phyloP scores from a whole-genome alignment of 805 yeast species.

The Saccharomycopsis malanga region DNA sequence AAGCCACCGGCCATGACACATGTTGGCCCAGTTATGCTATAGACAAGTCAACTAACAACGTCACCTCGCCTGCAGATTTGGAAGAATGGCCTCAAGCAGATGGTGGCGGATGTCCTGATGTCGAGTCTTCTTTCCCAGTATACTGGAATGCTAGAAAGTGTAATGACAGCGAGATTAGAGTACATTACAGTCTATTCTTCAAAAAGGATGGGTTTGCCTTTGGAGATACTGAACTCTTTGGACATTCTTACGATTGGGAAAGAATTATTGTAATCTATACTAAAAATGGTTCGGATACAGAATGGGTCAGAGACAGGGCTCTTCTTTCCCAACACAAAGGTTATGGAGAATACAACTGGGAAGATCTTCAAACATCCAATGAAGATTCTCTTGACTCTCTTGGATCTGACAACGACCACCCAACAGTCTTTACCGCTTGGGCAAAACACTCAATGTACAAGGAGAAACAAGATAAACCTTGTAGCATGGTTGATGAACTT shows the following conservation, averaged over 20 bases:
- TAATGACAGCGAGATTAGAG: slow-evolving; percentile 3
- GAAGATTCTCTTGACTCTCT: not conserved
- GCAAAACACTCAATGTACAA: slow-evolving; percentile 12
- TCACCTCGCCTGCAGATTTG: slow-evolving; percentile 1
- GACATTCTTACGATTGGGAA: slow-evolving; percentile 14
- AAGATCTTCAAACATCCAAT: slow-evolving; percentile 2
- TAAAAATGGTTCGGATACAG: not conserved
- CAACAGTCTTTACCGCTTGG: slow-evolving; percentile 7
- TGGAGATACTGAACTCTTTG: not conserved
- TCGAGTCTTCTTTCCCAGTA: not conserved
- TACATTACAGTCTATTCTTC: slow-evolving; percentile 6
- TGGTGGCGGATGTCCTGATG: slow-evolving; percentile 7
- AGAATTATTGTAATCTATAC: slow-evolving; percentile 7
- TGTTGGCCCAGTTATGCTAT: slow-evolving; percentile 10
- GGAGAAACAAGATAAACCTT: not conserved
- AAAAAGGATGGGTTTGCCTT: slow-evolving; percentile 14
- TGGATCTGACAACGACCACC: slow-evolving; percentile 2
- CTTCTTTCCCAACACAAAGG: slow-evolving; percentile 5
- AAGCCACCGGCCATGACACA: slow-evolving; percentile 4
- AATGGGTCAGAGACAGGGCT: not conserved
- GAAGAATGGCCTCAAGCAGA: slow-evolving; percentile 5
- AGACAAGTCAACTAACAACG: not conserved
- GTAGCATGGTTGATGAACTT: slow-evolving; percentile 2
- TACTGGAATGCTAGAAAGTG: slow-evolving; percentile 9
- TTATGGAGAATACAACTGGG: slow-evolving; percentile 4